These are phyloP conservation scores for Apium graveolens DNA, from an alignment of 129 eudicot genomes.

Conservation along the genomic window DNA sequence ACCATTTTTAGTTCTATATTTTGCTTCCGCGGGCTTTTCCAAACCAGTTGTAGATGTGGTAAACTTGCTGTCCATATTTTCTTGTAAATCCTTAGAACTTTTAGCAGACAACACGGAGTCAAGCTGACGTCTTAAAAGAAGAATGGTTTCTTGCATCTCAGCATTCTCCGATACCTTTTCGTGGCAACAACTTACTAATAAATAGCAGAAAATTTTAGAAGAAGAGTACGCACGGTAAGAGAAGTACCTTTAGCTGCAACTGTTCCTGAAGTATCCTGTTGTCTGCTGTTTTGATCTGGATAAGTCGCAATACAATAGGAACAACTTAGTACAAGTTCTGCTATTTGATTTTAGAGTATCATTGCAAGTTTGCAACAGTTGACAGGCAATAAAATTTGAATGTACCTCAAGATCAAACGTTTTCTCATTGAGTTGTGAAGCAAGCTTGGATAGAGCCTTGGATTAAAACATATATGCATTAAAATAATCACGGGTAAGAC, in stretches of 20 bases:
- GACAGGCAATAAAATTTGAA: conserved; percentile 12
- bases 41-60: conserved; percentile 16
- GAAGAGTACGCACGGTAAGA: background rate
- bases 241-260: conserved; percentile 57
- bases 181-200: conserved; percentile 11
- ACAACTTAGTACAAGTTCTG: conserved; percentile 15
- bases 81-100: conserved; percentile 24
- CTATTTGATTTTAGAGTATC: conserved; percentile 7
- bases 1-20: conserved; percentile 18
- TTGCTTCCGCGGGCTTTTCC: conserved; percentile 18
- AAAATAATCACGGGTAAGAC: background rate
- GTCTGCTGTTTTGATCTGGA: conserved; percentile 76
- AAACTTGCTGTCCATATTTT: conserved; percentile 5
- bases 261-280: conserved; percentile 85
- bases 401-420: conserved; percentile 80
- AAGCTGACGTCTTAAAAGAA: conserved; percentile 57
- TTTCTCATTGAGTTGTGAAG: conserved; percentile 62
- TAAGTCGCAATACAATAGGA: conserved; percentile 13
- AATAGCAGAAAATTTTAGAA: conserved; percentile 1
- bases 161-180: conserved; percentile 55
- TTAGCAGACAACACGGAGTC: conserved; percentile 39
- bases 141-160: conserved; percentile 76
- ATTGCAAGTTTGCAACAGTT: background rate
- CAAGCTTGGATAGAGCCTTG: conserved; percentile 60
- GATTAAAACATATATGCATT: conserved; percentile 8